Base-by-base conservation (phyloP, 257 asterid genomes). In the Ligustrum vulgare region DNA sequence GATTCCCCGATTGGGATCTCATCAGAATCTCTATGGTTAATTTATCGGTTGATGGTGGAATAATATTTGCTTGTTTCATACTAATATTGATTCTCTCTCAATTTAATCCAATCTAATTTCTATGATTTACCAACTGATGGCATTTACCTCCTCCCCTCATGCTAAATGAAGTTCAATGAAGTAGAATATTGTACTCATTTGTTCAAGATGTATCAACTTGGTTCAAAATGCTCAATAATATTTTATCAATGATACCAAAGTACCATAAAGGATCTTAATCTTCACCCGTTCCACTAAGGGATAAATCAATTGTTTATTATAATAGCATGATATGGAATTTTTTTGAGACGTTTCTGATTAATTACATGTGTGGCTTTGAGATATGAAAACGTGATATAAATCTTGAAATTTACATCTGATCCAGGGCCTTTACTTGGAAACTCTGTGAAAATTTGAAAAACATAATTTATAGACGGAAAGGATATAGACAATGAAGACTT, bases 391-490 rank as follows among this genome's bases (percentile, higher is more conserved):
- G 98, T 23, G 80, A 39, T 39, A 2, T 39, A 39, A n/a, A 39
- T 39, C 47, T 39, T 39, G 2, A 39, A 39, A 39, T 84, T 93
- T 77, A 79, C 87, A 65, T 82, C 90, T n/a, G 93, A 82, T 47
- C 72, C 97, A 16, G 66, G 76, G 69, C 70, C 82, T 41, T 83
- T 80, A 60, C 34, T 31, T 11, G 92, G 96, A 71, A 82, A 84
- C 74, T 79, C 77, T 7, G 86, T 94, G 74, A 87, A 82, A 81
- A 82, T 94, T 18, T 81, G 81, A 63, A 97, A 94, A 80, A 85
- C 84, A 3, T 41, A 15, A 2, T 11, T 4, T 41, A 10, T 41
- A 10, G 10, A 41, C 16, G 10, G 13, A 39, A 39, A 0, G 11
- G 15, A 39, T 39, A 0, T 41, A 2, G 15, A 10, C 47, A 41